Evolutionary conservation across 805 yeast genomes (phyloP), one percentile per base, ranked within the genome.

Genomic region (Candida sithepensis): DNA sequence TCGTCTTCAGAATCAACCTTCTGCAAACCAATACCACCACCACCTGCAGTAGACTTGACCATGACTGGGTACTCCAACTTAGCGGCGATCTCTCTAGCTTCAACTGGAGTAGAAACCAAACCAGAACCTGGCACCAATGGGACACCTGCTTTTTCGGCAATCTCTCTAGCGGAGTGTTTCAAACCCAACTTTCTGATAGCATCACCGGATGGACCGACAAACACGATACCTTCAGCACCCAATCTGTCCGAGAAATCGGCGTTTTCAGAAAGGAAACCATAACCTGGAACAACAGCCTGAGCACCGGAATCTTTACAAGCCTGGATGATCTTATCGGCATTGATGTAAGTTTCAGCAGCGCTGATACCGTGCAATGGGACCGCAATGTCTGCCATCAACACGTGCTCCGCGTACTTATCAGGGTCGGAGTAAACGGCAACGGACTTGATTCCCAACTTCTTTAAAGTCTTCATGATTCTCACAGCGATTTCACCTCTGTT

Each of bases 111-210:
- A 2, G 78, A 71, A 33, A 92, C 82, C 55, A 94, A 74, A 8
- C 89, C 95, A 14, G 97, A 87, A 43, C 99, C 99, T n/a, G 99
- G 98, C 49, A 91, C 97, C 49, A 94, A 74, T 5, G 99, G 99
- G 43, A 92, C 98, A 39, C 84, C 84, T n/a, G 98, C 98, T 41
- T 75, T 75, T 55, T 78, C 79, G 20, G 99, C 99, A 54, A 94
- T 88, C 62, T 84, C 94, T 70, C 98, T 82, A 8, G 99, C 99
- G 42, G 97, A 90, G 65, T 94, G 99, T 72, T 92, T 92, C 56
- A 94, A 76, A 41, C 99, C 99, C 43, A 92, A 76, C 59, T 84
- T 82, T 65, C 96, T 77, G 61, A 92, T 94, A 9, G 96, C 91
- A 51, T 88, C 90, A 44, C 97, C 97, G 14, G 92, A 76, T 16